phyloP scores from a whole-genome alignment of 306 rosid species.

The Trichosanthes cucumerina region DNA sequence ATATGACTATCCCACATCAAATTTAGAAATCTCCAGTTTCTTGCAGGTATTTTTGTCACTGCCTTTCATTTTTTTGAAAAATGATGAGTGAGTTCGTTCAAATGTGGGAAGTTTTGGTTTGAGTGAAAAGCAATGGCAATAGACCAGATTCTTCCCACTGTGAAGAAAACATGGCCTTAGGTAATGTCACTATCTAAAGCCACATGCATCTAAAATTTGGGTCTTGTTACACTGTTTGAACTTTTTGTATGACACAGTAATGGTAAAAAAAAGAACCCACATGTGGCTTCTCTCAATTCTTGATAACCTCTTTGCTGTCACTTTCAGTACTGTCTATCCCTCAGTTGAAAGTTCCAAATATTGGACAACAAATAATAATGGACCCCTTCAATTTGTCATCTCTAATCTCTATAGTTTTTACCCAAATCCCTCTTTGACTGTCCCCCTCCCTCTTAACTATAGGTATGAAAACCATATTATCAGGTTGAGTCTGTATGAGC shows the following conservation, averaged over 20 bases:
- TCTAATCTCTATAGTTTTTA: background rate
- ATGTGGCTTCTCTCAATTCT: background rate
- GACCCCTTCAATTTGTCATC: background rate
- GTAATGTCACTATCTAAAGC: background rate
- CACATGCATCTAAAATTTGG: slow-evolving; percentile 5
- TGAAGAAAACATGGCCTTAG: background rate
- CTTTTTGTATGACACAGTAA: background rate
- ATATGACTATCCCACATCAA: background rate
- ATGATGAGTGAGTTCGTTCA: background rate
- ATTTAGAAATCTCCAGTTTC: background rate
- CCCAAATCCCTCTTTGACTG: background rate
- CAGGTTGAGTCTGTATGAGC: too few species aligned
- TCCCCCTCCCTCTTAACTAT: too few species aligned
- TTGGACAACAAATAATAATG: background rate
- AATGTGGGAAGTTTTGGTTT: background rate
- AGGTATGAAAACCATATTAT: too few species aligned
- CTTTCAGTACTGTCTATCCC: background rate
- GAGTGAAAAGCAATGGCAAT: background rate
- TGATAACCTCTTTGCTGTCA: background rate
- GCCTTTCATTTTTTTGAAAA: background rate
- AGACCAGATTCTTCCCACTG: background rate
- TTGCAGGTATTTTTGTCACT: background rate
- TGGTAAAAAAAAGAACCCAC: background rate
- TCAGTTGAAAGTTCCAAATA: background rate
- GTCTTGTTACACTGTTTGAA: background rate